Conservation (phyloP, 495 filamentous ascomycete genomes). For the Astrothelium subdiscretum region DNA sequence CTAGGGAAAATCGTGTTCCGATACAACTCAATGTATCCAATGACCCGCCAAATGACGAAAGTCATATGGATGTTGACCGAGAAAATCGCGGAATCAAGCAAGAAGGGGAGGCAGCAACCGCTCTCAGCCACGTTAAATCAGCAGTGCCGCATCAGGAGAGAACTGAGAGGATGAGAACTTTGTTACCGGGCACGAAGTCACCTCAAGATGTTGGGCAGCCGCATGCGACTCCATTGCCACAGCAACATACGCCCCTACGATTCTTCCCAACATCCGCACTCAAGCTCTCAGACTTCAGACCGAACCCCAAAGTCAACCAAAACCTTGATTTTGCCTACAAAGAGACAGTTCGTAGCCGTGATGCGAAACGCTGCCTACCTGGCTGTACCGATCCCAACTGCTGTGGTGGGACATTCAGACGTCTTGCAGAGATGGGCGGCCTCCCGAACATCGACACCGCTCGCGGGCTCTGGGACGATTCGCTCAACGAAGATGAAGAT, state of each 20-base stretch:
- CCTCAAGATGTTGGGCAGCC: not conserved
- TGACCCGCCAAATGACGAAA: not conserved
- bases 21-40: not conserved
- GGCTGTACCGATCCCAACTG: constrained; percentile 68
- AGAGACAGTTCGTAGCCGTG: constrained; percentile 61
- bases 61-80: not conserved
- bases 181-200: not conserved
- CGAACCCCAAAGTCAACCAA: constrained; percentile 65
- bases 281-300: constrained; percentile 56
- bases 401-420: constrained; percentile 63
- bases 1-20: not conserved
- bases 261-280: constrained; percentile 14
- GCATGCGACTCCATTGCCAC: not conserved
- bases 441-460: constrained; percentile 10
- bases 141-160: not conserved
- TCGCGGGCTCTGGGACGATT: constrained; percentile 5
- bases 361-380: constrained; percentile 61
- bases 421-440: constrained; percentile 42
- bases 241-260: constrained; percentile 12
- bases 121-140: not conserved
- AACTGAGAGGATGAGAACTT: not conserved
- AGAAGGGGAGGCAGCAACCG: not conserved
- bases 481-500: constrained; percentile 29
- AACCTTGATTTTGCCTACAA: constrained; percentile 63
- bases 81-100: not conserved